Evolutionary conservation across 495 filamentous ascomycete species (phyloP).

Genomic region (Penicillium ucsense): DNA sequence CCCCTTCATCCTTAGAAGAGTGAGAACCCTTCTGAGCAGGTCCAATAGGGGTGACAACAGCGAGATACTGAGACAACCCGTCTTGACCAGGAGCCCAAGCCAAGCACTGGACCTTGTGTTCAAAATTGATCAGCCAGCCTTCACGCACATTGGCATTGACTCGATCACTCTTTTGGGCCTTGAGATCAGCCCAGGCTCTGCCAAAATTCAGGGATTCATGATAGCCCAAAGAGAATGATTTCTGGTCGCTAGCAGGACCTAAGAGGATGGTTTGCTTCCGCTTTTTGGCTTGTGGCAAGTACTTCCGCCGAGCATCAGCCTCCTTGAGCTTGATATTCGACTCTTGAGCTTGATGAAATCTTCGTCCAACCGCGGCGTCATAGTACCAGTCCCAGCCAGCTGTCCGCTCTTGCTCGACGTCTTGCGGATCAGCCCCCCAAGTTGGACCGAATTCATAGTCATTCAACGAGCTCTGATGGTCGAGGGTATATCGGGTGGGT

Average conservation of each 20-base stretch:
- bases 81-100: slow-evolving; percentile 50
- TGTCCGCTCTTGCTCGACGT: slow-evolving; percentile 32
- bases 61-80: slow-evolving; percentile 45
- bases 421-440: slow-evolving; percentile 29
- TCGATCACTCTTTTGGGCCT: slow-evolving; percentile 3
- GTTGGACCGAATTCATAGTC: slow-evolving; percentile 35
- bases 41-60: slow-evolving; percentile 34
- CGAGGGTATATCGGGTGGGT: slow-evolving; percentile 33
- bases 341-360: slow-evolving; percentile 31
- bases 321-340: slow-evolving; percentile 18
- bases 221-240: slow-evolving; percentile 27
- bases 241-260: slow-evolving; percentile 39
- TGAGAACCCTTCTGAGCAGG: slow-evolving; percentile 22
- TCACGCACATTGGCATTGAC: slow-evolving; percentile 20
- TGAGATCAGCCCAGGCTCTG: slow-evolving; percentile 30
- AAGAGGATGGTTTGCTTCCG: slow-evolving; percentile 38
- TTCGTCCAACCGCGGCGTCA: slow-evolving; percentile 22
- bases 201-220: slow-evolving; percentile 34
- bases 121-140: slow-evolving; percentile 52
- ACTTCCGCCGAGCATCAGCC: slow-evolving; percentile 17
- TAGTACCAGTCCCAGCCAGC: slow-evolving; percentile 51
- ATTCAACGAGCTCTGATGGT: slow-evolving; percentile 11
- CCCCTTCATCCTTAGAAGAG: slow-evolving; percentile 2
- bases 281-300: slow-evolving; percentile 28
- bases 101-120: slow-evolving; percentile 38